Conservation (phyloP, 1,284 basidiomycete species). For the Irpex lacteus region DNA sequence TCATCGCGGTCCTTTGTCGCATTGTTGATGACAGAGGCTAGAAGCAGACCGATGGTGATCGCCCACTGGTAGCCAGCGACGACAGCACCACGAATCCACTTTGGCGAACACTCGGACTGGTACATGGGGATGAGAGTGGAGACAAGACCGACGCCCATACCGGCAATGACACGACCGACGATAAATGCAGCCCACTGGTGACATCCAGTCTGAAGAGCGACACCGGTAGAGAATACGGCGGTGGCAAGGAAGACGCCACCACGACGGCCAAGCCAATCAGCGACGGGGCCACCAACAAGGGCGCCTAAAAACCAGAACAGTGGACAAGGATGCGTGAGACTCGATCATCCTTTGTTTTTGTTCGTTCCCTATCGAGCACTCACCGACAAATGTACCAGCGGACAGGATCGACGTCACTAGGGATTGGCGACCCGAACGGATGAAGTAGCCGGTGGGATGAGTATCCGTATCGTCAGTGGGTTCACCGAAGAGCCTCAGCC, state of each 20-base stretch:
- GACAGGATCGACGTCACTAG: slow-evolving; percentile 47
- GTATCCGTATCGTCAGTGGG: slow-evolving; percentile 23
- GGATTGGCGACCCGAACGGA: slow-evolving; percentile 33
- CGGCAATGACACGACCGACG: slow-evolving; percentile 81
- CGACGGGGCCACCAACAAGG: slow-evolving; percentile 33
- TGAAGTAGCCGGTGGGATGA: slow-evolving; percentile 20
- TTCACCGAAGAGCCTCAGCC: slow-evolving; percentile 51
- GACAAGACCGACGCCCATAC: slow-evolving; percentile 79
- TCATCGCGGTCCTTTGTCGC: slow-evolving; percentile 62
- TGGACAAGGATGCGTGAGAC: not conserved
- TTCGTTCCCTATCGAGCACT: slow-evolving; percentile 8
- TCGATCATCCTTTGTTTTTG: not conserved
- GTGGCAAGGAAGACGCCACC: slow-evolving; percentile 61
- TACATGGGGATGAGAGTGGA: slow-evolving; percentile 74
- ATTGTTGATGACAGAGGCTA: slow-evolving; percentile 78
- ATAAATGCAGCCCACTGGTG: slow-evolving; percentile 55
- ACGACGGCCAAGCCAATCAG: slow-evolving; percentile 39
- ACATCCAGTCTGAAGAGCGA: slow-evolving; percentile 65
- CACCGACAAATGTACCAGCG: slow-evolving; percentile 46
- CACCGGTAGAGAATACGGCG: slow-evolving; percentile 64
- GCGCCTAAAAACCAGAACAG: slow-evolving; percentile 26
- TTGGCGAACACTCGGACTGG: slow-evolving; percentile 62
- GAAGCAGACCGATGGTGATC: slow-evolving; percentile 81
- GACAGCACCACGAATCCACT: slow-evolving; percentile 66
- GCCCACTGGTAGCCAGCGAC: slow-evolving; percentile 83